Evolutionary conservation across 306 rosid genomes (phyloP), one percentile per base, ranked within the genome.

Genomic region (Casuarina cunninghamiana): DNA sequence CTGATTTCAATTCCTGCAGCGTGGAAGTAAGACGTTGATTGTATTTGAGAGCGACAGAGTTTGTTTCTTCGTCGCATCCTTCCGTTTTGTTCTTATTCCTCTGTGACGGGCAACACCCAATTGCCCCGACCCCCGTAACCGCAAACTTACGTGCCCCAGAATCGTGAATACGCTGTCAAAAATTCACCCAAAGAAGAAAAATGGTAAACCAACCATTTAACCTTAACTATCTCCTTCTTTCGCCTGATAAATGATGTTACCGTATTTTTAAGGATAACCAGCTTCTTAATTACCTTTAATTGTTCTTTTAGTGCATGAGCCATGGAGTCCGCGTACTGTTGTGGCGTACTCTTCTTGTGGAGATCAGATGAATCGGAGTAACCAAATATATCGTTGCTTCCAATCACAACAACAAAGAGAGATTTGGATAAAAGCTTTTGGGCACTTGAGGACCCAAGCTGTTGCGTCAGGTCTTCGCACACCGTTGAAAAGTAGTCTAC

Each of bases 341-440:
- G 84, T 6, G 88, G 93, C 9, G 88, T 83, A 74, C 13, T 74
- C 39, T 83, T 69, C 7, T 72, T 75, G 19, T 66, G 87, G 51
- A 80, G 82, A 42, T 74, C 61, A 75, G 82, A 41, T n/a, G 90
- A 86, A 37, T 32, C 78, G 4, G 79, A 84, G 85, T 92, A 92
- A 17, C 82, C 89, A 26, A 90, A 84, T 10, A 94, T 67, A 75
- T 92, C 97, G 6, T 94, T 94, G 86, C 98, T 86, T 57, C 97
- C 98, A 11, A 94, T 94, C 21, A 86, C 88, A n/a, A 89, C 53
- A 10, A 72, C 21, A 21, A 88, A 84, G 10, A 94, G 83, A 63
- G 97, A 94, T 54, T 85, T 88, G 32, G 96, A 86, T 9, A 93
- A 77, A 55, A 78, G 91, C 2, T 49, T 67, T 12, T 82, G 80